These are phyloP conservation scores for Phaffia rhodozyma DNA, from an alignment of 1,284 basidiomycete genomes.

Conservation along the genomic window DNA sequence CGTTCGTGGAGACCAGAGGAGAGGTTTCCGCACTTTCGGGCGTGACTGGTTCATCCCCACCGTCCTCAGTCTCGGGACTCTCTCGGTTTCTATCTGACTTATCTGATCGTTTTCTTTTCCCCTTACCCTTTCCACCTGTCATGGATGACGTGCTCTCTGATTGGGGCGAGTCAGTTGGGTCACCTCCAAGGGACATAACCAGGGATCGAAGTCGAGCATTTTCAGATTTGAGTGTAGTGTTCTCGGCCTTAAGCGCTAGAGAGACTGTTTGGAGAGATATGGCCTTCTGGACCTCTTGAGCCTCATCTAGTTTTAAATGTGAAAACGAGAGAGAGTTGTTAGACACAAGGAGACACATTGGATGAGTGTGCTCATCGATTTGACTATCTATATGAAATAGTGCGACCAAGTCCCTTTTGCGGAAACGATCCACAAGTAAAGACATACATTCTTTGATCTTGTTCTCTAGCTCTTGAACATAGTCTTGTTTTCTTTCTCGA, in stretches of 20 bases:
- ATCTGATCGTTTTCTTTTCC: too few relatives aligned
- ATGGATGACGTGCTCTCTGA: too few relatives aligned
- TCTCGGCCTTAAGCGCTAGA: constrained; percentile 6
- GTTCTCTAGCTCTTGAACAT: constrained; percentile 17
- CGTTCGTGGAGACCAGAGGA: too few relatives aligned
- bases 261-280: constrained; percentile 12
- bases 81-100: too few relatives aligned
- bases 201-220: constrained; percentile 10
- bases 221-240: constrained; percentile 6
- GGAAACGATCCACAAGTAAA: not conserved
- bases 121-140: too few relatives aligned
- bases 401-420: not conserved
- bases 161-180: constrained; percentile 6
- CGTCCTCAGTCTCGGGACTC: too few relatives aligned
- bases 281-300: constrained; percentile 14
- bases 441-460: constrained; percentile 14
- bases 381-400: not conserved
- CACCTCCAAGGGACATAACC: constrained; percentile 9
- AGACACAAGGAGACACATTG: not conserved
- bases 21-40: too few relatives aligned
- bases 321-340: not conserved
- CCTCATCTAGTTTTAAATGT: constrained; percentile 5
- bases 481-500: constrained; percentile 18
- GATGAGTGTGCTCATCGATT: not conserved
- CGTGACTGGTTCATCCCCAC: too few relatives aligned